These are phyloP conservation scores for Symbiodinium natans DNA, from an alignment of 73 alveolate genomes.

Conservation along the genomic window DNA sequence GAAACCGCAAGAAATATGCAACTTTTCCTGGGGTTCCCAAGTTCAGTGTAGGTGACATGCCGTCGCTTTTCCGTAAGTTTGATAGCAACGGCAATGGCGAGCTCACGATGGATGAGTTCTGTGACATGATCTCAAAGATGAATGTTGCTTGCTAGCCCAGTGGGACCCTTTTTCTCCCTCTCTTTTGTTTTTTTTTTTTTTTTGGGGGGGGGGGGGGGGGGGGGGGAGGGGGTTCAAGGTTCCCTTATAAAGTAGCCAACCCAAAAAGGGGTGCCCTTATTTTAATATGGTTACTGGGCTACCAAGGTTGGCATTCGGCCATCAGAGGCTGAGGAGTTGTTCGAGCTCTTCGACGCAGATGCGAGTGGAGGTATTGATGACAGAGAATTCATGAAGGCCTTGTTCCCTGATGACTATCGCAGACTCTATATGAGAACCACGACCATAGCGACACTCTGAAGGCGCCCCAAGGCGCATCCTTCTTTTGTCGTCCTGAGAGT, in stretches of 20 bases:
- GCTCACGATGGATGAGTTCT: slow-evolving; percentile 78
- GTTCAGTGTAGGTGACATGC: slow-evolving; percentile 78
- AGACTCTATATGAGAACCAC: slow-evolving; percentile 59
- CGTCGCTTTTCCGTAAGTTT: slow-evolving; percentile 76
- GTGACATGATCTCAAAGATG: slow-evolving; percentile 68
- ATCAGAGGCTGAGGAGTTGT: slow-evolving; percentile 70
- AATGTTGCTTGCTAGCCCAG: too few species aligned
- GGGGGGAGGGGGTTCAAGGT: too few species aligned
- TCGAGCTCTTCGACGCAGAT: slow-evolving; percentile 82
- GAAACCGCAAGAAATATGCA: too few species aligned
- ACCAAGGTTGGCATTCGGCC: slow-evolving; percentile 77
- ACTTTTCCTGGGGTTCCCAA: too few species aligned
- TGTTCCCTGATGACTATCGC: slow-evolving; percentile 84
- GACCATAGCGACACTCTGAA: background rate
- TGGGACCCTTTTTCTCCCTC: too few species aligned
- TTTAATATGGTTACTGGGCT: too few species aligned
- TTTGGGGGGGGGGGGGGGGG: too few species aligned
- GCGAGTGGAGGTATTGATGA: slow-evolving; percentile 86
- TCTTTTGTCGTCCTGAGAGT: too few species aligned
- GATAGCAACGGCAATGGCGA: slow-evolving; percentile 88
- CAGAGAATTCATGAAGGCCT: slow-evolving; percentile 74
- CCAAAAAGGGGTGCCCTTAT: too few species aligned
- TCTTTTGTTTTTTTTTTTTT: too few species aligned
- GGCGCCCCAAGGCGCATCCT: too few species aligned
- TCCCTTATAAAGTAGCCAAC: too few species aligned